Conservation (phyloP, 108 stramenopile genomes). For the Craspedostauros australis region DNA sequence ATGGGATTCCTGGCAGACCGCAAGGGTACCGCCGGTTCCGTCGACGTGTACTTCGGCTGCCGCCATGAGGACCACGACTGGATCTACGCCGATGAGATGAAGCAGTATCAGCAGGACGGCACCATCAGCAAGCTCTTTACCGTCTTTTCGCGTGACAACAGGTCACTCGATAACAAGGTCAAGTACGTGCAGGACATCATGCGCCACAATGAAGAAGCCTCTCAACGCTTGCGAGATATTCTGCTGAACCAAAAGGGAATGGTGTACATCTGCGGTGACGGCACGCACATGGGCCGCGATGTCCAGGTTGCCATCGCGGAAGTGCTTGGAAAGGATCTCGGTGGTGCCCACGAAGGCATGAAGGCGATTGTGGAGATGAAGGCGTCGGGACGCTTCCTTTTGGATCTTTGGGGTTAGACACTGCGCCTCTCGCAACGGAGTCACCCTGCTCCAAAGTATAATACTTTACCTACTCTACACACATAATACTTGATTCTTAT, state of each 20-base stretch:
- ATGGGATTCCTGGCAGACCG: constrained; percentile 88
- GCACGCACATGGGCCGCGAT: constrained; percentile 89
- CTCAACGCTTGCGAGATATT: constrained; percentile 35
- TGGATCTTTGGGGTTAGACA: constrained; percentile 78
- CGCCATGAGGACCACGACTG: constrained; percentile 84
- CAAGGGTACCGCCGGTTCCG: constrained; percentile 55
- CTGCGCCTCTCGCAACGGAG: too few relatives aligned
- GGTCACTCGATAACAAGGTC: constrained; percentile 6
- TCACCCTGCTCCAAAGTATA: too few relatives aligned
- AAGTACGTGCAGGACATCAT: constrained; percentile 88
- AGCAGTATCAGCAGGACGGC: constrained; percentile 46
- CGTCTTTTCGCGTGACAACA: constrained; percentile 88
- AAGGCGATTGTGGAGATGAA: constrained; percentile 46
- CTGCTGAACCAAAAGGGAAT: constrained; percentile 52
- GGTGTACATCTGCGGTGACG: constrained; percentile 91
- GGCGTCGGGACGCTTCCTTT: constrained; percentile 41
- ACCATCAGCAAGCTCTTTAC: constrained; percentile 68
- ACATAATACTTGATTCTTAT: too few relatives aligned
- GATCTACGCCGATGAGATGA: constrained; percentile 84
- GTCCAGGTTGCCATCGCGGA: constrained; percentile 70
- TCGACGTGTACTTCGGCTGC: constrained; percentile 96
- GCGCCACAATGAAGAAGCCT: constrained; percentile 26
- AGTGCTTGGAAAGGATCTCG: constrained; percentile 27
- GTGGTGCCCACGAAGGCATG: constrained; percentile 10
- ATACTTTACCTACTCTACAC: too few relatives aligned